Conservation (phyloP, 495 filamentous ascomycete genomes). For the Penicillium verhagenii region DNA sequence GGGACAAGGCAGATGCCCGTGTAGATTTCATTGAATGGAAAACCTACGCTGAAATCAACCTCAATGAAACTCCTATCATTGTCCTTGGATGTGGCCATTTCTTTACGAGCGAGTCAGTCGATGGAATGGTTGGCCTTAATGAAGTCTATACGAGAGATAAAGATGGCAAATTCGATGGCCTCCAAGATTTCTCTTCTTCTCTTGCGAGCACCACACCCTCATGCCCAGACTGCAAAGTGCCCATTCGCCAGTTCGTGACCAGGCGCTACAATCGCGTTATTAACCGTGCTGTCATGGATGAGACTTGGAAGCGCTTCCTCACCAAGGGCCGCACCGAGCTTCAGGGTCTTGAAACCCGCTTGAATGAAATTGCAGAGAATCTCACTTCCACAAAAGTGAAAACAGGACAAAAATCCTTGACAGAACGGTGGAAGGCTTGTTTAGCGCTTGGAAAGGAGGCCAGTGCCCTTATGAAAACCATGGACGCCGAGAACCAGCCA, state of each 20-base stretch:
- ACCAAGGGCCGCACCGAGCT: conserved; percentile 10
- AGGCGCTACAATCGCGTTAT: conserved; percentile 17
- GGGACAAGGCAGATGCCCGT: conserved; percentile 1
- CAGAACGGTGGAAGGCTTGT: background rate
- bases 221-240: conserved; percentile 13
- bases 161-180: conserved; percentile 12
- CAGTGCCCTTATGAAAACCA: conserved; percentile 1
- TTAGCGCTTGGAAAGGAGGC: background rate
- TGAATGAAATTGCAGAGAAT: conserved; percentile 2
- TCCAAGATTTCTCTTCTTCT: conserved; percentile 13
- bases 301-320: conserved; percentile 12
- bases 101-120: conserved; percentile 11
- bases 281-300: conserved; percentile 17
- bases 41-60: conserved; percentile 1
- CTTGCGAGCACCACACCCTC: conserved; percentile 12
- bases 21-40: conserved; percentile 3
- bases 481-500: conserved; percentile 8
- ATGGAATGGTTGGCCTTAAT: conserved; percentile 14
- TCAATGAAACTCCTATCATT: background rate
- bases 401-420: no score
- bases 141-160: conserved; percentile 13
- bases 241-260: conserved; percentile 17
- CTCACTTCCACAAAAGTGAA: background rate
- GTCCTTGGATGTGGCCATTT: conserved; percentile 6
- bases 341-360: conserved; percentile 5